Percentiles rank a stretch among this genome's conserved stretches.
These are phyloP conservation scores for Pelargonium cotyledonis DNA, from an alignment of 441 rosid genomes.

Conservation along the genomic window DNA sequence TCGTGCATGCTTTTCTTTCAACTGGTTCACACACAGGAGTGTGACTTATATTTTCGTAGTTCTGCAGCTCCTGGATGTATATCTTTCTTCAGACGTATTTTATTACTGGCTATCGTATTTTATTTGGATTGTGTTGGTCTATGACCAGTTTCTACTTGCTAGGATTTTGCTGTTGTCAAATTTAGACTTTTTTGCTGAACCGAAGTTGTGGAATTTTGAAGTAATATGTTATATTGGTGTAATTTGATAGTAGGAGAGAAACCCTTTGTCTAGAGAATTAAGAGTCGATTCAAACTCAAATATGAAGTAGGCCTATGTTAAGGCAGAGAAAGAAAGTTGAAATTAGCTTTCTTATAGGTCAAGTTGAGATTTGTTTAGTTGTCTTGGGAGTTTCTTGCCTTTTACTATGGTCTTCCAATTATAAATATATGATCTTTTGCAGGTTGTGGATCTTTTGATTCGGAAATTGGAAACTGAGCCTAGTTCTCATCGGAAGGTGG, in stretches of 20 bases:
- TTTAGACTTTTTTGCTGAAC: not conserved
- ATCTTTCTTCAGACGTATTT: too few species aligned
- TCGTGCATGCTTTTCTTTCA: not conserved
- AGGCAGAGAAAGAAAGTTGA: not conserved
- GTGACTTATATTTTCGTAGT: not conserved
- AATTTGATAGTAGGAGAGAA: constrained; percentile 4
- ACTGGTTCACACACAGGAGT: not conserved
- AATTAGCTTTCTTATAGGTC: not conserved
- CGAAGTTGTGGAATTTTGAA: not conserved
- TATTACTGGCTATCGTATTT: not conserved
- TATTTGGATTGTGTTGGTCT: not conserved
- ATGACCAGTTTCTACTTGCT: not conserved
- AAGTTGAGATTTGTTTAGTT: not conserved
- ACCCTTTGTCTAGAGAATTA: too few species aligned
- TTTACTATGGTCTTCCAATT: not conserved
- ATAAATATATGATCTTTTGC: not conserved
- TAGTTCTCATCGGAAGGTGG: constrained; percentile 74
- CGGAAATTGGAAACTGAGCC: constrained; percentile 74
- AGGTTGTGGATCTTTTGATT: constrained; percentile 76
- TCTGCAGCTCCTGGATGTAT: too few species aligned
- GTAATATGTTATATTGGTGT: not conserved
- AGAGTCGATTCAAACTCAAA: too few species aligned
- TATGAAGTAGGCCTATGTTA: too few species aligned
- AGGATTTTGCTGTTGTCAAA: not conserved
- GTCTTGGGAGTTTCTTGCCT: not conserved